Conservation (phyloP, 2,329 filamentous ascomycete genomes). For the Arthrinium phaeospermum region DNA sequence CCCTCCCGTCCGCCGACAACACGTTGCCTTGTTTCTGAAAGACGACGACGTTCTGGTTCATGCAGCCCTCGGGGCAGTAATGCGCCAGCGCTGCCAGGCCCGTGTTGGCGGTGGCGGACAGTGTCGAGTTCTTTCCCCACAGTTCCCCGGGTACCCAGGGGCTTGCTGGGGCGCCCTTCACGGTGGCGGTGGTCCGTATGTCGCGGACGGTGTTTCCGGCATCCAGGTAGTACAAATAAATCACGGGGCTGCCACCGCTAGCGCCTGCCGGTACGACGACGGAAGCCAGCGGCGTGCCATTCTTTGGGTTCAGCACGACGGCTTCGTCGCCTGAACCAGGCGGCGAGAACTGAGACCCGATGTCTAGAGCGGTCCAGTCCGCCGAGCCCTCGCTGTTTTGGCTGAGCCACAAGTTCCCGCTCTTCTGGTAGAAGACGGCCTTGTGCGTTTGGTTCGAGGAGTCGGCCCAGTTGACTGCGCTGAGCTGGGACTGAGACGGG, state of each 20-base stretch:
- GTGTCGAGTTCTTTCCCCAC: not conserved
- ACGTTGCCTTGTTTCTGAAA: not conserved
- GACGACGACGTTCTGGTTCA: not conserved
- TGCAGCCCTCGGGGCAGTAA: not conserved
- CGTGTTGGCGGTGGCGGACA: not conserved
- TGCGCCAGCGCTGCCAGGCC: not conserved
- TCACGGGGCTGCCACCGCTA: not conserved
- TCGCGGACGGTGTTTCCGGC: not conserved
- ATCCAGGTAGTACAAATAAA: not conserved
- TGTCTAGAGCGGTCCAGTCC: not conserved
- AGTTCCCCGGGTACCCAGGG: not conserved
- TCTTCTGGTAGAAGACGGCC: not conserved
- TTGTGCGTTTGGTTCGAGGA: not conserved
- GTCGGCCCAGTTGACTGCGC: not conserved
- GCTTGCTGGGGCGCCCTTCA: not conserved
- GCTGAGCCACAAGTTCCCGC: not conserved
- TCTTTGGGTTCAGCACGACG: not conserved
- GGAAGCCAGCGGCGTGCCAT: not conserved
- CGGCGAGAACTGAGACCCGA: not conserved
- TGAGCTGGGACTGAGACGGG: not conserved
- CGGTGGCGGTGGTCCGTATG: not conserved
- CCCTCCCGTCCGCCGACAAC: not conserved
- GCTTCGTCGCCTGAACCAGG: not conserved
- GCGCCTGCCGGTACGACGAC: not conserved
- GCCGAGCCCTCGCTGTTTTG: not conserved